Conservation (phyloP, 306 rosid species). For the Arachis hypogaea region DNA sequence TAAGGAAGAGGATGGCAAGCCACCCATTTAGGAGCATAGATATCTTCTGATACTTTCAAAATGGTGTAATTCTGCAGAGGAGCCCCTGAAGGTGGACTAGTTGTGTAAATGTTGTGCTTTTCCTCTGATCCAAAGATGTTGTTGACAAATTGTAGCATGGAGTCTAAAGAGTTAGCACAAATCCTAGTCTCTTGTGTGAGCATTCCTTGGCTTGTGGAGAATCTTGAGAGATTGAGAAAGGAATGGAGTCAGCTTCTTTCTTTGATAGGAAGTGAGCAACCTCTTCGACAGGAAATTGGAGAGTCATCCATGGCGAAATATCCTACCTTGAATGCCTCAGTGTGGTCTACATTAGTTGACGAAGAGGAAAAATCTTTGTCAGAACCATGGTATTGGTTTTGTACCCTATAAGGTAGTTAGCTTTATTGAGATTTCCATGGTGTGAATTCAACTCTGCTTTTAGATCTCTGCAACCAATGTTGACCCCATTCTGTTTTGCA, state of each 20-base stretch:
- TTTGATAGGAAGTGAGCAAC: conserved; percentile 46
- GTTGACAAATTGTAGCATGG: conserved; percentile 47
- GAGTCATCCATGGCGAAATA: conserved; percentile 57
- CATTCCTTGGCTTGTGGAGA: conserved; percentile 47
- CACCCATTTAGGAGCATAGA: conserved; percentile 59
- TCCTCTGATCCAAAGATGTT: conserved; percentile 40
- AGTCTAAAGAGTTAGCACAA: conserved; percentile 64
- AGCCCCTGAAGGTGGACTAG: conserved; percentile 34
- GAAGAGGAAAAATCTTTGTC: not conserved
- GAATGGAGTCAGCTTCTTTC: conserved; percentile 57
- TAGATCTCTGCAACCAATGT: conserved; percentile 21
- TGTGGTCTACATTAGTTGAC: conserved; percentile 32
- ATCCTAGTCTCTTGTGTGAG: conserved; percentile 54
- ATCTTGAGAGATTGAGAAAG: conserved; percentile 52
- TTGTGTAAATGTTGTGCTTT: conserved; percentile 42
- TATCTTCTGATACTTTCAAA: conserved; percentile 47
- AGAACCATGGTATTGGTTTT: not conserved
- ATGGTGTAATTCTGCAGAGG: conserved; percentile 52
- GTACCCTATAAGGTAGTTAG: not conserved
- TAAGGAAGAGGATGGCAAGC: conserved; percentile 60
- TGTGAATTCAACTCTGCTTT: not conserved
- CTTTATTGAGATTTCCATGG: not conserved
- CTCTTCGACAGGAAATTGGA: conserved; percentile 51
- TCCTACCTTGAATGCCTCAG: conserved; percentile 57
- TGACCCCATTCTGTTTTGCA: conserved; percentile 21